phyloP scores from a whole-genome alignment of 2,329 filamentous ascomycete species.

The Cercospora sojina region DNA sequence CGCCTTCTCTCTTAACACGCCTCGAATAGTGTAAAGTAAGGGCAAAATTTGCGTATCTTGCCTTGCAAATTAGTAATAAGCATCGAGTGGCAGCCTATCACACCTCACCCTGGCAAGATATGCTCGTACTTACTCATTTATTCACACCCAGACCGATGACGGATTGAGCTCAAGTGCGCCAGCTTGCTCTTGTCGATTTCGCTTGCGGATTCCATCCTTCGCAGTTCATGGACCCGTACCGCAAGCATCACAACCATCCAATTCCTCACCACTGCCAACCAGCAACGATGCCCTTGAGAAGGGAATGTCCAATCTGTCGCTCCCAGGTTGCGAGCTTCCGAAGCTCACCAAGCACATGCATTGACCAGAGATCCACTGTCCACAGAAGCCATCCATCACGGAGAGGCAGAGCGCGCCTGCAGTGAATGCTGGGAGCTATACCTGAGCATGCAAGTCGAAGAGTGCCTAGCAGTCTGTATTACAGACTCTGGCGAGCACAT shows the following conservation, averaged over 20 bases:
- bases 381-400: not conserved
- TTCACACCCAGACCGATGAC: not conserved
- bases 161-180: not conserved
- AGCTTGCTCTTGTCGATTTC: not conserved
- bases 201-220: not conserved
- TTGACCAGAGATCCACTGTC: not conserved
- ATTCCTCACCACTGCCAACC: too few relatives aligned
- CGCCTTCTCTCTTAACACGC: not conserved
- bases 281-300: too few relatives aligned
- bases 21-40: not conserved
- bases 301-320: conserved; percentile 15
- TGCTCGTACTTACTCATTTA: not conserved
- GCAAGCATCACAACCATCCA: too few relatives aligned
- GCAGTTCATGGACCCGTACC: too few relatives aligned
- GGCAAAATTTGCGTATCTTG: not conserved
- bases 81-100: not conserved
- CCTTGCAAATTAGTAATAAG: not conserved
- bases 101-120: not conserved
- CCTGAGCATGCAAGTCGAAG: conserved; percentile 21
- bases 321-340: not conserved
- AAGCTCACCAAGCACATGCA: not conserved
- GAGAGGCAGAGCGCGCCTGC: conserved; percentile 17
- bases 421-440: conserved; percentile 26
- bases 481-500: not conserved
- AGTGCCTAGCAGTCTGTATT: not conserved